Base-by-base conservation (phyloP, 163 green algal genomes). In the Chloroidium sp. region DNA sequence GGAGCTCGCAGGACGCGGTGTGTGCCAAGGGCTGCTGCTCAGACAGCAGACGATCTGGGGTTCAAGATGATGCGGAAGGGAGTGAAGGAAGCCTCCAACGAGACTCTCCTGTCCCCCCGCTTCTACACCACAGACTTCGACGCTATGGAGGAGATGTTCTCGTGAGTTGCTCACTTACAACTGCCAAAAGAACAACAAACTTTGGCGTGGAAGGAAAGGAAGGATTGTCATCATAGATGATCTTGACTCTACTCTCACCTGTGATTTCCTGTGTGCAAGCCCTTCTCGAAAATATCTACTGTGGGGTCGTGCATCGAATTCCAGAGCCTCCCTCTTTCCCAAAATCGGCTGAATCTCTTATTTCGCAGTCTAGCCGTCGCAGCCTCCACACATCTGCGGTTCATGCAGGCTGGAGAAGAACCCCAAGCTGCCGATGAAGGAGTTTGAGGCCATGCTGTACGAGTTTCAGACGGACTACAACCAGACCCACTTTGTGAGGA, bases 391-490 rank as follows among this genome's bases (percentile, higher is more conserved):
- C 64, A n/a, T 6, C 64, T 72, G 64, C 6, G 6, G 6, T 6
- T 72, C 64, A 10, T 72, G 64, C 64, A 72, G 64, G 64, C 64
- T 72, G 64, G 64, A 72, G 64, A 72, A 72, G 64, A 97, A 98
- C 89, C 92, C 93, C 69, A 91, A 97, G 85, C 85, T 97, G 74
- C 77, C 92, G 79, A 92, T 94, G 88, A 88, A 84, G 2, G 94
- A 97, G 89, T 86, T 97, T 57, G 90, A 94, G 10, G 91, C 93
- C 2, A 91, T 92, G 75, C 89, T 98, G 36, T 82, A 88, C 6
- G 96, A 99, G 88, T 98, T 99, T 90, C 88, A 90, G 79, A 90
- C 89, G 14, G 96, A 99, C 88, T 99, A 99, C 90, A 99, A 99
- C 90, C 94, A 98, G 89, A 93, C 86, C 59, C 96, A 99, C 88